Evolutionary conservation across 257 asterid genomes (phyloP).

Genomic region (Scutellaria galericulata): DNA sequence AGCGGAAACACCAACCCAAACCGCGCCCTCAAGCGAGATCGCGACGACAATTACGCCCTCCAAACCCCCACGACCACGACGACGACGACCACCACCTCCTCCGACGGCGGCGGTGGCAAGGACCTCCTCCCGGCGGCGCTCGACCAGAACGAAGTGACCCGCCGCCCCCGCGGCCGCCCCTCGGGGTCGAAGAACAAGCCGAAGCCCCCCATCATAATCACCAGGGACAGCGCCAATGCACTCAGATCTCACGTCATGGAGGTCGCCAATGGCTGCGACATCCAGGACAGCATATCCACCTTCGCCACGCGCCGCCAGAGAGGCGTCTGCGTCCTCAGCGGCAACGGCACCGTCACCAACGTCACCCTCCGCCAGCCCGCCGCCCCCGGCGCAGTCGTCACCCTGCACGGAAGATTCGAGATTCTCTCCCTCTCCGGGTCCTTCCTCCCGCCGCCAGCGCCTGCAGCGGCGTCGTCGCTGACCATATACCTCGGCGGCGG

Average conservation of each 20-base stretch:
- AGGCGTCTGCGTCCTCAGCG: slow-evolving; percentile 84
- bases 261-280: slow-evolving; percentile 72
- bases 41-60: slow-evolving; percentile 43
- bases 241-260: slow-evolving; percentile 91
- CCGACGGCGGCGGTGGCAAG: slow-evolving; percentile 39
- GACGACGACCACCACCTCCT: not conserved
- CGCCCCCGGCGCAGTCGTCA: slow-evolving; percentile 76
- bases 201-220: slow-evolving; percentile 90
- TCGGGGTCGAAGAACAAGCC: slow-evolving; percentile 91
- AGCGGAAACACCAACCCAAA: slow-evolving; percentile 48
- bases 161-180: slow-evolving; percentile 86
- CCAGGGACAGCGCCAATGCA: slow-evolving; percentile 91
- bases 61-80: slow-evolving; percentile 26
- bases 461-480: slow-evolving; percentile 79
- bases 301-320: slow-evolving; percentile 85
- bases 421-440: slow-evolving; percentile 88
- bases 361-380: slow-evolving; percentile 83
- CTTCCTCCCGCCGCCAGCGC: slow-evolving; percentile 89
- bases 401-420: slow-evolving; percentile 82
- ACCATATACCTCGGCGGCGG: slow-evolving; percentile 87
- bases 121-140: slow-evolving; percentile 19
- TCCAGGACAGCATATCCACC: slow-evolving; percentile 71
- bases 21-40: slow-evolving; percentile 52
- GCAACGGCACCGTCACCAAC: slow-evolving; percentile 78
- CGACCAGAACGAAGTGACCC: slow-evolving; percentile 41